These are phyloP conservation scores for sweet orange (Citrus sinensis) DNA, from an alignment of 345 rosid species.

Conservation along the genomic window DVS_A1.0 CM039162.1:21371501-21372000, in stretches of 20 bases:
- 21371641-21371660: neutral
- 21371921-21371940: conserved; percentile 66
- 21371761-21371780: neutral
- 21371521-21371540: conserved; percentile 81
- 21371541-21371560: conserved; percentile 91
- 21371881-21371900: conserved; percentile 82
- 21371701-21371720: neutral
- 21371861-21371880: neutral
- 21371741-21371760: neutral
- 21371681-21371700: neutral
- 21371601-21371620: neutral
- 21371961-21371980: conserved; percentile 54
- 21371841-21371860: neutral
- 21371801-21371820: neutral
- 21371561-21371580: conserved; percentile 41
- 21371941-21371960: conserved; percentile 60
- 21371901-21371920: conserved; percentile 98
- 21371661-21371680: neutral
- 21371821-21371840: neutral
- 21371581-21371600: conserved; percentile 15
- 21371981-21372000: conserved; percentile 76
- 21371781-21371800: neutral
- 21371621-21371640: neutral
- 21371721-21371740: neutral
- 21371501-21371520: conserved; percentile 69